These are phyloP conservation scores for Taphrina confusa DNA, from an alignment of 1,139 yeast genomes.

Conservation along the genomic window DNA sequence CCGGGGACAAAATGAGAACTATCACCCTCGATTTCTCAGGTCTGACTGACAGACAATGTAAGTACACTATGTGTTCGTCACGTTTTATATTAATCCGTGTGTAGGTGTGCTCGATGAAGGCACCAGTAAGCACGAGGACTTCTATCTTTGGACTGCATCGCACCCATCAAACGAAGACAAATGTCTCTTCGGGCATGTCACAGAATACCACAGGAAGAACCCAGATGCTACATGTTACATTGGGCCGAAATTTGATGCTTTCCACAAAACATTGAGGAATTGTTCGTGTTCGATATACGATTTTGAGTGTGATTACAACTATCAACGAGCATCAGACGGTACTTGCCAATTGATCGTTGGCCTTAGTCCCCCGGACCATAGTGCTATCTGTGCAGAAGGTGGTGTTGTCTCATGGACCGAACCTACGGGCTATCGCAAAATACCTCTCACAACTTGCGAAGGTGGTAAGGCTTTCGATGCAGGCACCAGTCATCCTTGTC, in stretches of 20 bases:
- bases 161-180: constrained; percentile 61
- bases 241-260: constrained; percentile 65
- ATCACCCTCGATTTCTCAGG: constrained; percentile 65
- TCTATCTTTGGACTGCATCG: constrained; percentile 77
- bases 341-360: constrained; percentile 84
- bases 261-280: constrained; percentile 60
- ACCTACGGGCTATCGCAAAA: constrained; percentile 77
- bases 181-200: constrained; percentile 89
- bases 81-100: background rate
- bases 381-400: constrained; percentile 62
- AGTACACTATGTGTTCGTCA: background rate
- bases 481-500: constrained; percentile 73
- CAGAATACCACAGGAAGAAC: constrained; percentile 72
- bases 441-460: constrained; percentile 71
- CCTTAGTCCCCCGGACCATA: constrained; percentile 63
- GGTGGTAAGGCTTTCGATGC: constrained; percentile 72
- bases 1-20: constrained; percentile 52
- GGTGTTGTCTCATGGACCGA: constrained; percentile 66
- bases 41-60: constrained; percentile 49
- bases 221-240: constrained; percentile 71
- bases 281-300: constrained; percentile 87
- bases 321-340: constrained; percentile 67
- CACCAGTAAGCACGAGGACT: constrained; percentile 63
- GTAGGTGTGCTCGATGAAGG: constrained; percentile 49
- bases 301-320: constrained; percentile 92